phyloP scores from a whole-genome alignment of 352 stramenopile species.

The Globisporangium rhizosaccharum region DNA sequence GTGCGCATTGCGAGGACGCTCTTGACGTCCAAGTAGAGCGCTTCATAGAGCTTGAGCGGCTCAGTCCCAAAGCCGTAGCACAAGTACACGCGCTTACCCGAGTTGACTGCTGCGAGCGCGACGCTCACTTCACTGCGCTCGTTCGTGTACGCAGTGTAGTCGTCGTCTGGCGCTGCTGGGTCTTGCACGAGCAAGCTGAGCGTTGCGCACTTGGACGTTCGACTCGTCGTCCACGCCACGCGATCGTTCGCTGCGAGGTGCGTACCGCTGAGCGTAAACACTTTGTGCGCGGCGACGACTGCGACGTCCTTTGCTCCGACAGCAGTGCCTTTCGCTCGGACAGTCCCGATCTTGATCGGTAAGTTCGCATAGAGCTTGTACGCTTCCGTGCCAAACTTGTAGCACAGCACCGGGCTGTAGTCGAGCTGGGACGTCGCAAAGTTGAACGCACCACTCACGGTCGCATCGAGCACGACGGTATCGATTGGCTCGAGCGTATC shows the following conservation, averaged over 20 bases:
- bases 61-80: constrained; percentile 64
- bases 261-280: constrained; percentile 39
- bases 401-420: constrained; percentile 53
- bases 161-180: constrained; percentile 20
- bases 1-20: constrained; percentile 50
- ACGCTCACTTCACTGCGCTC: constrained; percentile 27
- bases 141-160: constrained; percentile 44
- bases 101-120: constrained; percentile 36
- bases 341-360: constrained; percentile 42
- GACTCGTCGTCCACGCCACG: constrained; percentile 41
- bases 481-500: constrained; percentile 25
- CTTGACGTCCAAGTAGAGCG: constrained; percentile 53
- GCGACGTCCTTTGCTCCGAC: constrained; percentile 44
- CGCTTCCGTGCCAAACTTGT: constrained; percentile 50
- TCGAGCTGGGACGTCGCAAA: constrained; percentile 41
- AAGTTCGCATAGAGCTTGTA: constrained; percentile 54
- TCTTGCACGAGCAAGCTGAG: constrained; percentile 29
- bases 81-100: constrained; percentile 45
- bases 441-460: constrained; percentile 34
- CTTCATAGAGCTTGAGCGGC: constrained; percentile 41
- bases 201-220: constrained; percentile 22
- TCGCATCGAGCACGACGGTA: constrained; percentile 29
- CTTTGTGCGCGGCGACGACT: constrained; percentile 39
- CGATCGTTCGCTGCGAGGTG: constrained; percentile 41
- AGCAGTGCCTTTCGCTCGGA: constrained; percentile 29